A percentile compares a stretch with the other conserved stretches of the same genome.
These are phyloP conservation scores for Aspergillus candidus DNA, from an alignment of 2,329 filamentous ascomycete species.

Conservation along the genomic window DNA sequence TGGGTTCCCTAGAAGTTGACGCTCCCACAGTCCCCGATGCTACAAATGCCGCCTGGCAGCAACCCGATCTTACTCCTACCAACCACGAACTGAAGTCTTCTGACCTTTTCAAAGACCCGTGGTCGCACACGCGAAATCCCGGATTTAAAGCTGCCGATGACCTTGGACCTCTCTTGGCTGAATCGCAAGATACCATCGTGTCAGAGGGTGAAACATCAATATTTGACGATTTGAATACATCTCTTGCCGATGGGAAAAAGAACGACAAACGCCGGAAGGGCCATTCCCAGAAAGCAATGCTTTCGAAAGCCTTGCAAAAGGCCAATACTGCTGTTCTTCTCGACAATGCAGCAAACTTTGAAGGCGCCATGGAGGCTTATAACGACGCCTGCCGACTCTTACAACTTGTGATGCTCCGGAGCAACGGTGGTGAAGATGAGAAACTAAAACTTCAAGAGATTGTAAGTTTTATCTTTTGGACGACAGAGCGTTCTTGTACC, in stretches of 20 bases:
- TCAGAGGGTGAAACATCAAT: too few species aligned
- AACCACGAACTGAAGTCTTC: neutral
- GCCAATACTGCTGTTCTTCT: conserved; percentile 92
- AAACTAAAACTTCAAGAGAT: conserved; percentile 82
- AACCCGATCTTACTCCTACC: too few species aligned
- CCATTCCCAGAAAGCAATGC: conserved; percentile 88
- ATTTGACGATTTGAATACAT: conserved; percentile 7
- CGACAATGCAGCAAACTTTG: conserved; percentile 92
- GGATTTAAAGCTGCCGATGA: neutral
- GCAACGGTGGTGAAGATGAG: conserved; percentile 77
- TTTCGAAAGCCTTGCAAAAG: conserved; percentile 91
- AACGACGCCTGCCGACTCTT: conserved; percentile 82
- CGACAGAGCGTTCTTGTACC: conserved; percentile 7
- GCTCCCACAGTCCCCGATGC: too few species aligned
- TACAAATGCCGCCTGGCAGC: neutral
- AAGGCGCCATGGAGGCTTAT: conserved; percentile 85
- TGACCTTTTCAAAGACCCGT: conserved; percentile 11
- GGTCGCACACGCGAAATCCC: conserved; percentile 1
- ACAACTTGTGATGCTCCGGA: conserved; percentile 79
- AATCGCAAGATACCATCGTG: too few species aligned
- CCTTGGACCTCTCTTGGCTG: too few species aligned
- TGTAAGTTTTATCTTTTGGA: conserved; percentile 50
- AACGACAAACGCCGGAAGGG: conserved; percentile 34
- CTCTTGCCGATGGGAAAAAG: conserved; percentile 20
- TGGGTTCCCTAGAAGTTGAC: too few species aligned